Percentiles rank a stretch among this genome's conserved stretches.
Evolutionary conservation across 129 eudicot species (phyloP).

Genomic region (Silybum marianum): DNA sequence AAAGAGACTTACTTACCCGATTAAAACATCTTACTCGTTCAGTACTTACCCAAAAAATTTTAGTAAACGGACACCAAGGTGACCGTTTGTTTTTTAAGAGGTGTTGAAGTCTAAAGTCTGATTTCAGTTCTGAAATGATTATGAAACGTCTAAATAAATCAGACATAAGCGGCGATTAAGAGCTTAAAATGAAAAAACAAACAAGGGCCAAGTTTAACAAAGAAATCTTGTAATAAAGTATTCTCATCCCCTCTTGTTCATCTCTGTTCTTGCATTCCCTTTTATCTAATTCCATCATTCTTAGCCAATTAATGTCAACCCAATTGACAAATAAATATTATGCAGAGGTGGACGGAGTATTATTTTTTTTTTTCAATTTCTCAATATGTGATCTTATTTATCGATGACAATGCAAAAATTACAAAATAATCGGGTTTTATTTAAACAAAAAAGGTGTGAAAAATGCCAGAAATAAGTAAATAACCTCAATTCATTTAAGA

Average conservation of each 20-base stretch:
- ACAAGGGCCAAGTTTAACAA: no score
- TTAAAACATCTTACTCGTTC: no score
- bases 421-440: neutral
- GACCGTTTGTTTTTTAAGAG: no score
- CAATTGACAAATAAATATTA: no score
- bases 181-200: no score
- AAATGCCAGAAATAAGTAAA: neutral
- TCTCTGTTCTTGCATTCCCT: neutral
- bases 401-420: neutral
- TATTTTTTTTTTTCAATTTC: neutral
- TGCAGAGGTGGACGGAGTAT: neutral
- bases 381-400: neutral
- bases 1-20: neutral
- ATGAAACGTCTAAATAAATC: no score
- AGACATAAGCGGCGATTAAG: no score
- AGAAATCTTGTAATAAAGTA: no score
- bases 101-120: no score
- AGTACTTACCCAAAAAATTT: no score
- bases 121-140: no score
- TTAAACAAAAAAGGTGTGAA: neutral
- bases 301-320: neutral
- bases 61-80: no score
- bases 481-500: conserved; percentile 32
- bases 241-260: neutral
- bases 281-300: neutral